Evolutionary conservation across 176 grass and related monocot genomes (phyloP).

Genomic region (Oryza nivara): DNA sequence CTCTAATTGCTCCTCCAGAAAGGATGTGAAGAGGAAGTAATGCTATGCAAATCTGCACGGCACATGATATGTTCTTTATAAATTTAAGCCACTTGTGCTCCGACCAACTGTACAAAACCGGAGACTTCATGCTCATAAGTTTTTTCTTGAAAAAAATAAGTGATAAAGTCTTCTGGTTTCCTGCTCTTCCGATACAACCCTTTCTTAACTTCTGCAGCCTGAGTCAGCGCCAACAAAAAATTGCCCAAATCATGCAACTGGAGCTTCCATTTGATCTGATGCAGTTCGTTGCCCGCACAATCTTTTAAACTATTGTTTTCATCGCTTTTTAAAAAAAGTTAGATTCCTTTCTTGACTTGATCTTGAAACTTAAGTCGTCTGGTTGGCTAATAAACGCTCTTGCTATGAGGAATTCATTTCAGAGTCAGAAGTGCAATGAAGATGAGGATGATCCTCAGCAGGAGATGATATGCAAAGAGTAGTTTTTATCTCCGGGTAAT

Average conservation of each 20-base stretch:
- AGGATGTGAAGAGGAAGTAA: background rate
- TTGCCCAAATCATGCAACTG: background rate
- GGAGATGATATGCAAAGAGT: slow-evolving; percentile 16
- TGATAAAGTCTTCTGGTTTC: background rate
- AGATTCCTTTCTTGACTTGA: slow-evolving; percentile 9
- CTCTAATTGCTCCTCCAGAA: background rate
- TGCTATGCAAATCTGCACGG: background rate
- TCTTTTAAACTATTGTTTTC: background rate
- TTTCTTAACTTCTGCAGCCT: slow-evolving; percentile 1
- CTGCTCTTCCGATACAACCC: background rate
- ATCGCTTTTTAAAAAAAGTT: background rate
- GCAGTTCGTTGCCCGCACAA: background rate
- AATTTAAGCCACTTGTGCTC: slow-evolving; percentile 34
- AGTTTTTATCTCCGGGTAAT: slow-evolving; percentile 26
- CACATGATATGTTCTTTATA: background rate
- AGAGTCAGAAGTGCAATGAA: slow-evolving; percentile 4
- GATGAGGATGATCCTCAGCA: background rate
- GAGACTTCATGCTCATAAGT: slow-evolving; percentile 29
- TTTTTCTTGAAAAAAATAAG: background rate
- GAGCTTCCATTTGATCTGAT: slow-evolving; percentile 6
- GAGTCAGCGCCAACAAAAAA: slow-evolving; percentile 1
- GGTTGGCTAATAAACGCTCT: background rate
- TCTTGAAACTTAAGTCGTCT: slow-evolving; percentile 2
- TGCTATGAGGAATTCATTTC: background rate
- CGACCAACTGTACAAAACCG: background rate